Base-by-base conservation (phyloP, 2,329 filamentous ascomycete species). In the Diaporthe citri region DNA sequence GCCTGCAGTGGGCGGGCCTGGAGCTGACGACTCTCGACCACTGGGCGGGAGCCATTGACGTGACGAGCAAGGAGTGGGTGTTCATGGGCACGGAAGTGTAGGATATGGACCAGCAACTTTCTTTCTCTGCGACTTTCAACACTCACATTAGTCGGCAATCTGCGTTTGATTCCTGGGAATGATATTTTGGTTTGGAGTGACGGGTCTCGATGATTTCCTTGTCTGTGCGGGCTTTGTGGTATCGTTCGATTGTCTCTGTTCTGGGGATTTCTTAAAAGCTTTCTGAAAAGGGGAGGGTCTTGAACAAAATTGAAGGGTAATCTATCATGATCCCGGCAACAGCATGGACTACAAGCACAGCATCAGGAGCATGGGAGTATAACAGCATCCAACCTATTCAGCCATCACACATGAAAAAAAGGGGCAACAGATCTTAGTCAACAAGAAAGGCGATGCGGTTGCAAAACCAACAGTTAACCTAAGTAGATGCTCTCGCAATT, bases 1-100 rank as follows among this genome's bases (percentile, higher is more conserved):
- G 95, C 80, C 90, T 98, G 70, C 94, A 95, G 82, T 98, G 96
- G 96, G 96, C 97, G 78, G 96, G 96, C 73, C 98, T 98, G 82
- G 94, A 94, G 81, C 89, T 96, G 78, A 92, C 91, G 67, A 96
- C 94, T 34, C 88, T 98, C 57, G 93, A 95, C 79, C 90, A 91
- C 79, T 98, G 95, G 93, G 89, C 90, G 22, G 86, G 88, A 60
- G 87, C 88, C 52, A 82, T 89, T 72, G 90, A 94, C 77, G 89
- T 93, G 71, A 91, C 93, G 69, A 97, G 95, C 85, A 86, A 92
- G 71, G 88, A 88, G 80, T 98, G 96, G 96, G 84, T 98, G 75
- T 95, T 97, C 82, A 91, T 98, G 88, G 92, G 92, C 77, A 97
- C 97, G 92, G 95, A 98, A 83, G 87, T 96, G 75, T 97, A 89